Percentiles rank a stretch among this genome's conserved stretches.
Conservation (phyloP, 805 yeast genomes). For the Candida corydali region DNA sequence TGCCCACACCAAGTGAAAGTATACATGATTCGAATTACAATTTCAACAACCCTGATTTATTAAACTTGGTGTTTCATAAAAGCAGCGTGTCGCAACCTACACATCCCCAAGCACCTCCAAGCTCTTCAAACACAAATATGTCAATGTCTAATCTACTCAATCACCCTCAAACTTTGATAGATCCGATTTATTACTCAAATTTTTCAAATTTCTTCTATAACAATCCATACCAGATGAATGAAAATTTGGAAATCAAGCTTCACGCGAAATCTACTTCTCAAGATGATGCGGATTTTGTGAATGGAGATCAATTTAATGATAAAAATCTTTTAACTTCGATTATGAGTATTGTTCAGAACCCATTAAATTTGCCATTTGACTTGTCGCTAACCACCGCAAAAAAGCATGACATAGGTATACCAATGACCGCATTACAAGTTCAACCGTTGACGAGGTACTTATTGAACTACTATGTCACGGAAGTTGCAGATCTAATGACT, state of each 20-base stretch:
- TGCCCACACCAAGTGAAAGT: conserved; percentile 5
- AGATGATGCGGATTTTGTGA: conserved; percentile 32
- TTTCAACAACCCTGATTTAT: conserved; percentile 31
- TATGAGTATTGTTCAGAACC: conserved; percentile 46
- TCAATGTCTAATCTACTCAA: conserved; percentile 16
- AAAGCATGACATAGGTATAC: conserved; percentile 31
- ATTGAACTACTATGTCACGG: conserved; percentile 64
- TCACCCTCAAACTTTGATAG: conserved; percentile 16
- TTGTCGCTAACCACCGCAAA: conserved; percentile 24
- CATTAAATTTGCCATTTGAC: conserved; percentile 41
- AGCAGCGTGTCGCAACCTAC: conserved; percentile 13
- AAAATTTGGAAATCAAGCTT: conserved; percentile 37
- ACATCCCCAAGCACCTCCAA: conserved; percentile 4
- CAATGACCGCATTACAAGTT: conserved; percentile 58
- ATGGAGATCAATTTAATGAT: conserved; percentile 25
- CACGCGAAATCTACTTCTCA: conserved; percentile 32
- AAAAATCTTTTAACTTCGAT: conserved; percentile 50
- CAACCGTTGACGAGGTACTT: conserved; percentile 71
- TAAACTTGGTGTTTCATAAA: conserved; percentile 51
- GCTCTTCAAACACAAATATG: conserved; percentile 11
- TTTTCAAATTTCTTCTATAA: conserved; percentile 36
- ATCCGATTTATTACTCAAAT: conserved; percentile 35
- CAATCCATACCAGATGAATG: conserved; percentile 36
- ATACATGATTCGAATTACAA: conserved; percentile 6
- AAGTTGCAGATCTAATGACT: conserved; percentile 77